These are phyloP conservation scores for Colletotrichum noveboracense DNA, from an alignment of 2,329 filamentous ascomycete genomes.

Conservation along the genomic window DNA sequence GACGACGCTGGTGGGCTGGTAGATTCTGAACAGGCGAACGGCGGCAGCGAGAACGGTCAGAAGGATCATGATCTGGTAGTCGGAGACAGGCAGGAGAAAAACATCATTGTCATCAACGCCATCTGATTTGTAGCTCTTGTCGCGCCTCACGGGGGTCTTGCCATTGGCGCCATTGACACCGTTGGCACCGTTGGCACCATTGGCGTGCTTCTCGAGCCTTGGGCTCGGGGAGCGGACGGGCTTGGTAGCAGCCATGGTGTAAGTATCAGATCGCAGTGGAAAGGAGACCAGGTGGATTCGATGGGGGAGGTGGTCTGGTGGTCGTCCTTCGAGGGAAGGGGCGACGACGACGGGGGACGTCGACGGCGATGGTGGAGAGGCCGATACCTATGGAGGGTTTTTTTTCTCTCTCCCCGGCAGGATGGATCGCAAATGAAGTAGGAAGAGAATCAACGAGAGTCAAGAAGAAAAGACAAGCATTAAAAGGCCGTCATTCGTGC, in stretches of 20 bases:
- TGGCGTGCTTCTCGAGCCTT: slow-evolving; percentile 31
- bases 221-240: slow-evolving; percentile 11
- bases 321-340: background rate
- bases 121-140: slow-evolving; percentile 73
- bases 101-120: slow-evolving; percentile 91
- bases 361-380: background rate
- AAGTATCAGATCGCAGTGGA: background rate
- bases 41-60: slow-evolving; percentile 78
- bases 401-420: background rate
- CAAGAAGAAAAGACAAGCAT: slow-evolving; percentile 44
- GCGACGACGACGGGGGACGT: background rate
- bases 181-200: background rate
- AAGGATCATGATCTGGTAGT: slow-evolving; percentile 78
- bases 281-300: background rate
- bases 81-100: slow-evolving; percentile 81
- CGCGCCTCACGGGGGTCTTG: slow-evolving; percentile 30
- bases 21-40: slow-evolving; percentile 93
- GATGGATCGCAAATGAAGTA: background rate
- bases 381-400: background rate
- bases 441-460: slow-evolving; percentile 40
- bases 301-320: background rate
- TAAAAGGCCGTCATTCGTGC: slow-evolving; percentile 39
- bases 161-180: slow-evolving; percentile 2
- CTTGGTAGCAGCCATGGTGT: slow-evolving; percentile 14
- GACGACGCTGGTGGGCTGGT: slow-evolving; percentile 93